These are phyloP conservation scores for Marasmius sp. DNA, from an alignment of 1,284 basidiomycete genomes.

Conservation along the genomic window DNA sequence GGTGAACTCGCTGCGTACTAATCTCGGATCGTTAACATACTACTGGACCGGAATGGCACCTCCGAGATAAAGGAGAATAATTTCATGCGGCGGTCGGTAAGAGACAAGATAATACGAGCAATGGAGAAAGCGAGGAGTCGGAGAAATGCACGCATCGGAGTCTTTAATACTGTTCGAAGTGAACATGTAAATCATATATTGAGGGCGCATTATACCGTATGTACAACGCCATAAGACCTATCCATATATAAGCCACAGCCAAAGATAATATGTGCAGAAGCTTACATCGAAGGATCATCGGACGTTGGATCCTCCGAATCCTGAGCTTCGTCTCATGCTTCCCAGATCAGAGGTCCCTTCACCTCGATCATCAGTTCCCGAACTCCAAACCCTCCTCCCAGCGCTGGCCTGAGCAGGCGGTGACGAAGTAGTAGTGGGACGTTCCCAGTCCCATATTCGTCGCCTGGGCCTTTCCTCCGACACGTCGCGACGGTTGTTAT, in stretches of 20 bases:
- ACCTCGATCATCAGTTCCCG: conserved; percentile 50
- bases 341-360: conserved; percentile 72
- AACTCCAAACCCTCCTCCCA: not conserved
- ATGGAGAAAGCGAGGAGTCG: not conserved
- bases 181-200: not conserved
- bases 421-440: not conserved
- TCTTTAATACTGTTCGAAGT: not conserved
- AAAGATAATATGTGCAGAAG: not conserved
- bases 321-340: conserved; percentile 64
- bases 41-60: not conserved
- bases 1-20: not conserved
- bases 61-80: not conserved
- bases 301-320: conserved; percentile 68
- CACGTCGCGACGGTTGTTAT: conserved; percentile 24
- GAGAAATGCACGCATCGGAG: not conserved
- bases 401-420: not conserved
- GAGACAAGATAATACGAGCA: too few species aligned
- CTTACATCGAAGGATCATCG: conserved; percentile 24
- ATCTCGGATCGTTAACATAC: not conserved
- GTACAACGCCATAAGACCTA: not conserved
- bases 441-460: conserved; percentile 22
- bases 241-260: not conserved
- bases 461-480: conserved; percentile 44
- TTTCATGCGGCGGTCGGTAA: not conserved
- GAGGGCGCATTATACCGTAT: not conserved